These are phyloP conservation scores for Conidiobolus incongruus DNA, from an alignment of 371 early-diverging fungal species.

Conservation along the genomic window DNA sequence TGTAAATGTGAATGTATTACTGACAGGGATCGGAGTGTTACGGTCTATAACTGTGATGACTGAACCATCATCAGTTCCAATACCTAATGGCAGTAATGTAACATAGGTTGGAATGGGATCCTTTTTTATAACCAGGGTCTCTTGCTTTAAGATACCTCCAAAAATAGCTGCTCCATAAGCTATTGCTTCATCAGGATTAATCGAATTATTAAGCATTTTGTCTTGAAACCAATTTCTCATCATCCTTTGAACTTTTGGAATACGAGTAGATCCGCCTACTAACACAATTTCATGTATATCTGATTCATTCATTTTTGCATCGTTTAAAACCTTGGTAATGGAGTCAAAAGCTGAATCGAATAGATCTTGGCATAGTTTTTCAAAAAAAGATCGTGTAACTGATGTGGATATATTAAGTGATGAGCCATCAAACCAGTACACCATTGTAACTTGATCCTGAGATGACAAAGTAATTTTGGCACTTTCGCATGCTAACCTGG, in stretches of 20 bases:
- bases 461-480: slow-evolving; percentile 95
- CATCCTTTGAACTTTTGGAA: slow-evolving; percentile 97
- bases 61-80: slow-evolving; percentile 96
- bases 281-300: slow-evolving; percentile 90
- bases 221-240: slow-evolving; percentile 94
- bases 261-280: slow-evolving; percentile 99
- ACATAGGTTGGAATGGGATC: slow-evolving; percentile 44
- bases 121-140: slow-evolving; percentile 76
- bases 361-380: no score
- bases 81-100: slow-evolving; percentile 76
- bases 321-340: no score
- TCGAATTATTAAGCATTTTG: slow-evolving; percentile 89
- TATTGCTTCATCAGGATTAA: no score
- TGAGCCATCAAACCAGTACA: no score
- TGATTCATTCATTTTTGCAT: slow-evolving; percentile 83
- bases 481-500: slow-evolving; percentile 90
- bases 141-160: no score
- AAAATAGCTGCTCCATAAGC: no score
- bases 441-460: no score
- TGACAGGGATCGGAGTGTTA: slow-evolving; percentile 93
- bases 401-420: no score
- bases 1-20: slow-evolving; percentile 94
- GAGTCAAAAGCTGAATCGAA: no score
- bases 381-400: no score
- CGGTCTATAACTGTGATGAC: slow-evolving; percentile 91